Base-by-base conservation (phyloP, 164 flowering plant genomes). In the Brasenia schreberi region DNA sequence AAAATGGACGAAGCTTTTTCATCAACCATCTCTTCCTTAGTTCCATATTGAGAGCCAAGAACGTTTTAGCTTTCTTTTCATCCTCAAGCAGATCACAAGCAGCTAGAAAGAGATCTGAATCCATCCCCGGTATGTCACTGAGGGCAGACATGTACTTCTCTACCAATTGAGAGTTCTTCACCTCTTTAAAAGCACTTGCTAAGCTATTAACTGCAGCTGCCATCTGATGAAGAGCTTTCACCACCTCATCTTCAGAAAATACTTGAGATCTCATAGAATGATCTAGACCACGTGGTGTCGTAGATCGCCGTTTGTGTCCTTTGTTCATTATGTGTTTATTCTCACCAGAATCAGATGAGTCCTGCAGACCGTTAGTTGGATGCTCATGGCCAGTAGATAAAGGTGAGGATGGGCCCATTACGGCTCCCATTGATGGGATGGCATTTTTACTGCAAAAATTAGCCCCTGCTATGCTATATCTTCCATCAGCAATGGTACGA, bases 51-150 rank as follows among this genome's bases (percentile, higher is more conserved):
- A 73, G 63, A 4, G 66, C 69, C 62, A 69, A 62, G 62, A 73
- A 73, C 18, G 62, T 65, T 19, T 62, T 73, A 5, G 72, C 72
- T 45, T 73, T 73, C 23, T 6, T 63, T 53, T 69, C 69, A 66
- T 69, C 72, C 60, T 69, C 72, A 63, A 73, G 59, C 42, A 73
- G 76, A 69, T 69, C 72, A 59, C 69, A 69, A 65, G 76, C 72
- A 56, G 69, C 69, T 19, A 73, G 10, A n/a, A 73, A 19, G 14
- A 69, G 72, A 16, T 69, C 72, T 44, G 66, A 69, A 69, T 73
- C 76, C 6, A 69, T 62, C 43, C 18, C 62, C 3, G 69, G 67
- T 44, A 52, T 45, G 16, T 64, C 65, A 19, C 60, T 62, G 39
- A 64, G 59, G 2, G 70, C 61, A 70, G 59, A 45, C 23, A 44